These are phyloP conservation scores for Calycina marina DNA, from an alignment of 2,329 filamentous ascomycete species.

Conservation along the genomic window DNA sequence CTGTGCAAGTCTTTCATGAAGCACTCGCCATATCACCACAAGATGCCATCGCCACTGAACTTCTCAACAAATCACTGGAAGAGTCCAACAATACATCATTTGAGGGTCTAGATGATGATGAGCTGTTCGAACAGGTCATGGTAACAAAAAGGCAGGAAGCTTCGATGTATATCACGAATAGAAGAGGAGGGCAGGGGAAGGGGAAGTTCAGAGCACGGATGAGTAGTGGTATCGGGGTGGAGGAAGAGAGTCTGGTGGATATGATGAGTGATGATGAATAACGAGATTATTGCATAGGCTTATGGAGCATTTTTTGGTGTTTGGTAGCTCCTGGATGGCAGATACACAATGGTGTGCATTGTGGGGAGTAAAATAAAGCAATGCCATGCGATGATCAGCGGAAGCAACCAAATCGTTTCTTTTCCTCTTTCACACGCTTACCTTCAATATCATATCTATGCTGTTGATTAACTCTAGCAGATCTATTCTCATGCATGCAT, in stretches of 20 bases:
- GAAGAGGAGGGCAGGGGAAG: constrained; percentile 23
- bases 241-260: constrained; percentile 37
- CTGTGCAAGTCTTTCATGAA: constrained; percentile 71
- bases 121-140: constrained; percentile 40
- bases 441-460: too few relatives aligned
- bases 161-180: constrained; percentile 18
- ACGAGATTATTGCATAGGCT: constrained; percentile 1
- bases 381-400: too few relatives aligned
- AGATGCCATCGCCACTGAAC: constrained; percentile 66
- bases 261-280: constrained; percentile 37
- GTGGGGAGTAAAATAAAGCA: too few relatives aligned
- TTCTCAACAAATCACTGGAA: constrained; percentile 57
- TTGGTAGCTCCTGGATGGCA: too few relatives aligned
- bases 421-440: too few relatives aligned
- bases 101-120: constrained; percentile 32
- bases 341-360: too few relatives aligned
- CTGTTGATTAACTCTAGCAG: too few relatives aligned
- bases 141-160: constrained; percentile 32
- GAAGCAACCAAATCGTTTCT: too few relatives aligned
- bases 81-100: constrained; percentile 33
- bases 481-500: too few relatives aligned
- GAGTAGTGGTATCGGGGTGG: constrained; percentile 20
- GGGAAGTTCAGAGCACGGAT: constrained; percentile 24
- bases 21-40: constrained; percentile 66
- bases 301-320: not conserved